phyloP scores from a whole-genome alignment of 2,329 filamentous ascomycete species.

The Bipolaris gigantea region DNA sequence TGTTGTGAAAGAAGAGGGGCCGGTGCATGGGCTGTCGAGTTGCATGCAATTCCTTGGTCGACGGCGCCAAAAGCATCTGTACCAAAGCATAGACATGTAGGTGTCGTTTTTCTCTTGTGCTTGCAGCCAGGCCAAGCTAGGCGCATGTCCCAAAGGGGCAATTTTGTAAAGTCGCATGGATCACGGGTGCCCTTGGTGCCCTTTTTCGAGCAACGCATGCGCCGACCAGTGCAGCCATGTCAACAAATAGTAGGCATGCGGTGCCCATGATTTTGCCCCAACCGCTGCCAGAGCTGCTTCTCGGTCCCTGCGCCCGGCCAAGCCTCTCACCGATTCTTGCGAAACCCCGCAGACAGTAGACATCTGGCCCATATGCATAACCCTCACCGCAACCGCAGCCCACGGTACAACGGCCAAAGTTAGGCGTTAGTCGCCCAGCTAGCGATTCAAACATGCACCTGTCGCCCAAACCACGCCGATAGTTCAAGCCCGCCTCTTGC shows the following conservation, averaged over 20 bases:
- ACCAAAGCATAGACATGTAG: background rate
- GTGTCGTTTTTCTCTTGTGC: no score
- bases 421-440: background rate
- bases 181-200: slow-evolving; percentile 6
- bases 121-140: background rate
- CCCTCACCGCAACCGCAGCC: background rate
- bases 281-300: background rate
- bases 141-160: background rate
- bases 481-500: no score
- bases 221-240: background rate
- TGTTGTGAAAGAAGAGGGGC: background rate
- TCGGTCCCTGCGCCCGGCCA: background rate
- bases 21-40: background rate
- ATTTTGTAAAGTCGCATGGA: background rate
- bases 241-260: slow-evolving; percentile 3
- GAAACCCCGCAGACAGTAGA: background rate
- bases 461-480: no score
- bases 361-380: background rate
- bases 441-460: background rate
- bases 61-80: background rate
- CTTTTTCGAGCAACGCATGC: background rate
- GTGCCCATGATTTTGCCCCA: background rate
- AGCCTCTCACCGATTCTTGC: background rate
- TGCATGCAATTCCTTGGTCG: background rate
- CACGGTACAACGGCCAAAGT: background rate